A percentile compares a stretch with the other conserved stretches of the same genome.
Conservation (phyloP, 371 early-diverging fungal genomes). For the Lichtheimia corymbifera region DNA sequence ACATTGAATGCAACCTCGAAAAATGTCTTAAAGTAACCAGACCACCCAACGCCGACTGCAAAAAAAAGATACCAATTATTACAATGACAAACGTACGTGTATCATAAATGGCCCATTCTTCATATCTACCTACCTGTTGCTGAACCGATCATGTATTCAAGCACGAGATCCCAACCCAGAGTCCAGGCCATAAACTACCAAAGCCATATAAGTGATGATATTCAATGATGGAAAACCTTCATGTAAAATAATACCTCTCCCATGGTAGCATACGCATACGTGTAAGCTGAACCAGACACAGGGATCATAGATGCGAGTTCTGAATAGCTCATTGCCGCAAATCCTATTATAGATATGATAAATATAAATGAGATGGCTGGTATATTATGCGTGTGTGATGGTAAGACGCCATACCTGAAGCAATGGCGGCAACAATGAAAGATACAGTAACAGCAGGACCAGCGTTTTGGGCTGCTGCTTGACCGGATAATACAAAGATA, state of each 20-base stretch:
- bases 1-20: constrained; percentile 59
- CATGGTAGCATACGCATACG: constrained; percentile 82
- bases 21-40: constrained; percentile 74
- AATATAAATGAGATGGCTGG: not conserved
- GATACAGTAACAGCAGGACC: constrained; percentile 84
- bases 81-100: not conserved
- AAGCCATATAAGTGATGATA: not conserved
- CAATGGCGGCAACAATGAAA: constrained; percentile 74
- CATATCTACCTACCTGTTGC: constrained; percentile 50
- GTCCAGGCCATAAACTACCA: constrained; percentile 71
- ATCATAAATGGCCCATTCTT: too few species aligned
- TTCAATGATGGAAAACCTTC: not conserved
- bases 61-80: not conserved
- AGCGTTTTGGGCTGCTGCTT: constrained; percentile 74
- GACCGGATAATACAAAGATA: constrained; percentile 68
- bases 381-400: not conserved
- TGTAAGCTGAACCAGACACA: constrained; percentile 82
- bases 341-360: constrained; percentile 24
- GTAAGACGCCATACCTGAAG: constrained; percentile 40
- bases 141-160: constrained; percentile 82
- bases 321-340: constrained; percentile 79
- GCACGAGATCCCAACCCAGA: constrained; percentile 84
- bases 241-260: constrained; percentile 55
- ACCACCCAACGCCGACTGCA: constrained; percentile 70
- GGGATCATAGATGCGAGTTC: constrained; percentile 87